Percentiles rank a stretch among this genome's conserved stretches.
Evolutionary conservation across 192 early-diverging fungal species (phyloP).

Genomic region (Coemansia sp.): DNA sequence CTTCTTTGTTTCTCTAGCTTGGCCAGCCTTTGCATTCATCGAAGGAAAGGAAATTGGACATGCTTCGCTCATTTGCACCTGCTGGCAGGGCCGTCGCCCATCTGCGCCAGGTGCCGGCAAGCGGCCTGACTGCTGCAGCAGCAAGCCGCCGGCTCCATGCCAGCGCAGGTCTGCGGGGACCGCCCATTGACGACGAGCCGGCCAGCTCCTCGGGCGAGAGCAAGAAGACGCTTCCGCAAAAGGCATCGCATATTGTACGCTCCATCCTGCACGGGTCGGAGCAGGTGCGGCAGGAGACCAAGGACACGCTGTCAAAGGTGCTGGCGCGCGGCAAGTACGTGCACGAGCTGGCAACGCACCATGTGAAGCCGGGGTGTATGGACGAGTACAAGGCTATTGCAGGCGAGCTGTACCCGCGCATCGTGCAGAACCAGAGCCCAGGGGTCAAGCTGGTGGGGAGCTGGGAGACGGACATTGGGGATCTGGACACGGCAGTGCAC

Average conservation of each 20-base stretch:
- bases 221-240: constrained; percentile 46
- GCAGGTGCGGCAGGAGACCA: constrained; percentile 55
- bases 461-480: constrained; percentile 82
- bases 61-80: constrained; percentile 1
- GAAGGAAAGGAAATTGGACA: no score
- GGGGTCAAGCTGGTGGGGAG: constrained; percentile 80
- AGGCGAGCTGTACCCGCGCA: constrained; percentile 67
- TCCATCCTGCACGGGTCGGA: constrained; percentile 68
- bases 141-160: neutral
- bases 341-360: constrained; percentile 79
- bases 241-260: constrained; percentile 56
- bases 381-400: constrained; percentile 81
- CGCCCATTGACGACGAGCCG: neutral
- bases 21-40: no score
- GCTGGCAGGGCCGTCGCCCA: no score
- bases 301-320: constrained; percentile 67
- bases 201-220: constrained; percentile 14
- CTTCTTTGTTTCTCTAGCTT: no score
- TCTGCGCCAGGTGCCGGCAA: no score
- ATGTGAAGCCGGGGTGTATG: constrained; percentile 76
- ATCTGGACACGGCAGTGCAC: constrained; percentile 76
- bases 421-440: constrained; percentile 69
- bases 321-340: constrained; percentile 82
- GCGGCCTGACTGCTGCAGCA: neutral
- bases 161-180: neutral